These are phyloP conservation scores for Myxozyma nipponensis DNA, from an alignment of 805 yeast species.

Conservation along the genomic window DNA sequence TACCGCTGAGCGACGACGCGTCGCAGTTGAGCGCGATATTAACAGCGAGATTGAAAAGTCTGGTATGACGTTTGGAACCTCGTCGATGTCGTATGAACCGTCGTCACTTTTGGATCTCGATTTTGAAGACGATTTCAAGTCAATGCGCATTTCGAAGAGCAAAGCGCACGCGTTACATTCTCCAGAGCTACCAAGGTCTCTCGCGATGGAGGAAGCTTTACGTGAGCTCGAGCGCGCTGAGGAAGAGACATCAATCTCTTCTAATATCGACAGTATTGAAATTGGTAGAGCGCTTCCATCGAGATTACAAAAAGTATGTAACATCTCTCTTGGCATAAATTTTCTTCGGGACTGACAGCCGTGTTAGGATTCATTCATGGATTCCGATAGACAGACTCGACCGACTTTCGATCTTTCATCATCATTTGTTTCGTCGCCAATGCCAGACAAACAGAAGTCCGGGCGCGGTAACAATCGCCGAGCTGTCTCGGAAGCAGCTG, in stretches of 20 bases:
- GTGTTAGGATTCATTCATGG: not conserved
- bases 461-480: slow-evolving; percentile 2
- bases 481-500: not conserved
- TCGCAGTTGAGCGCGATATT: slow-evolving; percentile 5
- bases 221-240: not conserved
- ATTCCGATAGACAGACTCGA: not conserved
- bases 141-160: not conserved
- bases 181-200: not conserved
- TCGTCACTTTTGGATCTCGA: slow-evolving; percentile 10
- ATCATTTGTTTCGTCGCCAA: slow-evolving; percentile 1
- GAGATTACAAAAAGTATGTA: slow-evolving; percentile 2
- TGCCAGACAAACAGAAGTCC: too few relatives aligned
- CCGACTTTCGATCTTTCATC: not conserved
- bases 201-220: not conserved
- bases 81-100: slow-evolving; percentile 3
- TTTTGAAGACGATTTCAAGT: not conserved
- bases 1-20: slow-evolving; percentile 17
- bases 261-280: slow-evolving; percentile 11
- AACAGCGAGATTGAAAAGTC: not conserved
- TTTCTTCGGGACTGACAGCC: too few relatives aligned
- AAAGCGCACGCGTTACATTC: not conserved
- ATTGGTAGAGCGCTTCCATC: slow-evolving; percentile 3
- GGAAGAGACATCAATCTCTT: slow-evolving; percentile 2
- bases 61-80: not conserved
- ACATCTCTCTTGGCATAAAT: too few relatives aligned